Base-by-base conservation (phyloP, 805 yeast genomes). In the Lipomyces mesembrius region DNA sequence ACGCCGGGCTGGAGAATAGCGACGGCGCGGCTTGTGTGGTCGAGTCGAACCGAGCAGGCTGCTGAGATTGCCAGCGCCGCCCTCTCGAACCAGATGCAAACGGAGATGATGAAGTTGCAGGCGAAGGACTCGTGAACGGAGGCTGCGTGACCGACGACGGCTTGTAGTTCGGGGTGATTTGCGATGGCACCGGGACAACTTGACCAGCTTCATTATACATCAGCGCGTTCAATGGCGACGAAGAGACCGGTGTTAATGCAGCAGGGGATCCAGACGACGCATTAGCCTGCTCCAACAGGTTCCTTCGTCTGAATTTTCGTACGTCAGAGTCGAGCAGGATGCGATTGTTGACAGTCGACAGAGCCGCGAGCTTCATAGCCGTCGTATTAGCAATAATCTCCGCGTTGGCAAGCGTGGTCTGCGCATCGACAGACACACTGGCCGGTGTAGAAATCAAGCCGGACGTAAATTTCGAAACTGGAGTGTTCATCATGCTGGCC, bases 361-460 rank as follows among this genome's bases (percentile, higher is more conserved):
- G 80, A 0, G 91, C 91, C 4, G 89, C 89, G 70, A 88, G 78
- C 74, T 88, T 88, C 76, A 84, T 77, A n/a, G 85, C 84, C 37
- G 83, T 81, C 27, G 74, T 62, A 62, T 64, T 71, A 8, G 75
- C 69, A 35, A 69, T 65, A 29, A 77, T 75, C 62, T 76, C 78
- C 14, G 74, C 73, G 60, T 72, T 75, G 57, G 73, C 66, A 56
- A 71, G 72, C 43, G 68, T 59, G 8, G 71, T 14, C 54, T 59
- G 39, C 11, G 60, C 62, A 22, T 52, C 55, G 12, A 61, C 57
- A 14, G 54, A 32, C 27, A 46, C 39, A n/a, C 12, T 27, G 25
- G 51, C 25, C 29, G 60, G 35, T 4, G 62, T 56, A 34, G 66
- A 60, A 6, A 63, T 64, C 64, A 66, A 37, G n/a, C 57, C 37